These are phyloP conservation scores for Chiua sp. DNA, from an alignment of 1,284 basidiomycete genomes.

Conservation along the genomic window DNA sequence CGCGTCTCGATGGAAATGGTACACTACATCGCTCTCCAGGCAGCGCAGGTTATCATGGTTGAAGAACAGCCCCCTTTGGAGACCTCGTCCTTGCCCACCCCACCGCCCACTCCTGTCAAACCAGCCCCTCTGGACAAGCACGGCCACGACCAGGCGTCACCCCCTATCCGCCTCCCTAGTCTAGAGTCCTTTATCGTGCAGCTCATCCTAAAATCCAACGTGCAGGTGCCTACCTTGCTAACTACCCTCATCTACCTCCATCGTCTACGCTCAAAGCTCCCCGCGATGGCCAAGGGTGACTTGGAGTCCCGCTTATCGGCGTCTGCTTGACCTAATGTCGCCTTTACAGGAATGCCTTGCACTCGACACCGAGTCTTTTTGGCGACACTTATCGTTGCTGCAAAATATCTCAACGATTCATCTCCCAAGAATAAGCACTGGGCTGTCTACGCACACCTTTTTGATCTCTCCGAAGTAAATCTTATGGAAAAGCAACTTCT, in stretches of 20 bases:
- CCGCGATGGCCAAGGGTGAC: conserved; percentile 87
- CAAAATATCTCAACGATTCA: conserved; percentile 98
- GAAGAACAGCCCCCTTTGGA: conserved; percentile 48
- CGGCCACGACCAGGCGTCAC: conserved; percentile 36
- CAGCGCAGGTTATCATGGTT: conserved; percentile 67
- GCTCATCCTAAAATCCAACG: conserved; percentile 86
- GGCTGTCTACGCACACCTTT: conserved; percentile 81
- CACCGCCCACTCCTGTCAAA: conserved; percentile 61
- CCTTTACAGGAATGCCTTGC: conserved; percentile 77
- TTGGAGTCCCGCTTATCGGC: conserved; percentile 10
- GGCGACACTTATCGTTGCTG: conserved; percentile 93
- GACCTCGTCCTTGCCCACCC: conserved; percentile 47
- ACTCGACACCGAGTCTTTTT: conserved; percentile 96
- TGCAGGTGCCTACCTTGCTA: conserved; percentile 91
- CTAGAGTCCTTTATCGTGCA: conserved; percentile 90
- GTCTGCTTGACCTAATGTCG: conserved; percentile 12
- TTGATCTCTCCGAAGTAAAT: conserved; percentile 82
- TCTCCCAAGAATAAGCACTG: conserved; percentile 97
- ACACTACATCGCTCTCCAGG: conserved; percentile 71
- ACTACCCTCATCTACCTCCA: conserved; percentile 95
- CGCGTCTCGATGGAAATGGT: conserved; percentile 87
- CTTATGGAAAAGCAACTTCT: conserved; percentile 97
- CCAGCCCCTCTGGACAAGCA: conserved; percentile 42
- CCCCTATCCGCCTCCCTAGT: conserved; percentile 59
- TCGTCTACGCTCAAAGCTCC: conserved; percentile 81